Evolutionary conservation across 129 eudicot genomes (phyloP), one percentile per base, ranked within the genome.

Genomic region (Silybum marianum): DNA sequence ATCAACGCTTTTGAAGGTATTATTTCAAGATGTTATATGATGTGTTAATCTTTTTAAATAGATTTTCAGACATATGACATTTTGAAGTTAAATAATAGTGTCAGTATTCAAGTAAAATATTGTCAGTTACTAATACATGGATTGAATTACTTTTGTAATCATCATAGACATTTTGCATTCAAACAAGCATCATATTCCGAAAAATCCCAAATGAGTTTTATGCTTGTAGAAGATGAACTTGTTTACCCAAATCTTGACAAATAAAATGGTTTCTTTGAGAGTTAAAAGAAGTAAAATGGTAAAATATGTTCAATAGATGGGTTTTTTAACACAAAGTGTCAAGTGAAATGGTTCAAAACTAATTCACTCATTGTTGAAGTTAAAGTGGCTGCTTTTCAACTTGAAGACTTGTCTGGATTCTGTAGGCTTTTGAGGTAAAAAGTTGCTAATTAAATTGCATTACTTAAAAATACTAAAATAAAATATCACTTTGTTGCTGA

Each of bases 1-100:
- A 85, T 94, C 98, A 23, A 94, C 98, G 71, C 98, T 94, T 80
- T 86, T 94, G 73, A 92, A 94, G 86, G 98, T 90, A 84, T 18
- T 46, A 4, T 75, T 18, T 54, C 32, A 11, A 22, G 0, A 19
- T 9, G 58, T 7, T 38, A 75, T 1, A 4, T 26, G 12, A 25
- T 25, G 4, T 51, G 32, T 62, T 62, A 7, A 62, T 62, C 26
- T 62, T 25, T 62, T 62, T 10, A 22, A 62, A 28, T 28, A 51
- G 8, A 19, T 51, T 51, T 51, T 13, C 1, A 51, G 63, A 16
- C 19, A 18, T 48, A 3, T 51, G 63, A 16, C 22, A 9, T 62
- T 62, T 7, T 21, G 28, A 62, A 22, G 26, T 62, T 62, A 62
- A 62, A 62, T 4, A 21, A 7, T 62, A n/a, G 69, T 62, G 26